Evolutionary conservation across 164 flowering plant species (phyloP).

Genomic region (Brasenia schreberi): DNA sequence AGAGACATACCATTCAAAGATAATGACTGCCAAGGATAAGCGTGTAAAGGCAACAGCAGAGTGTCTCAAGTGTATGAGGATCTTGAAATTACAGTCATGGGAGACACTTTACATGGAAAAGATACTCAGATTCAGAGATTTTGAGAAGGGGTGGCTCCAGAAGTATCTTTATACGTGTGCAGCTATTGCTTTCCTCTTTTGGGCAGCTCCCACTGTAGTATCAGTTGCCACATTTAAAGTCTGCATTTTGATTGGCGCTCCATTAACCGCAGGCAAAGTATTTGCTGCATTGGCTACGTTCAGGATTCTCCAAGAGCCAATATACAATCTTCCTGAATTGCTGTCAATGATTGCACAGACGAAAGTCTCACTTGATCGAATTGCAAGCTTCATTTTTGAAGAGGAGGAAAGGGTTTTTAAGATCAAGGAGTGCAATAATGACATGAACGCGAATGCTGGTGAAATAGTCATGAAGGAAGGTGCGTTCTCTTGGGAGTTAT

Average conservation of each 20-base stretch:
- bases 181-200: constrained; percentile 64
- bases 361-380: constrained; percentile 59
- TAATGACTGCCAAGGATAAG: constrained; percentile 76
- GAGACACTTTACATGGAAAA: constrained; percentile 45
- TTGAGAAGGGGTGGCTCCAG: constrained; percentile 46
- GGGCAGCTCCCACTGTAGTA: constrained; percentile 82
- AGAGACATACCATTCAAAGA: constrained; percentile 43
- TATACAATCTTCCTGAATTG: constrained; percentile 76
- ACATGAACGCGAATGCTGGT: constrained; percentile 14
- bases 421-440: not conserved
- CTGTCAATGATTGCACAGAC: constrained; percentile 75
- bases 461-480: constrained; percentile 43
- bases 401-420: not conserved
- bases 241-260: constrained; percentile 40
- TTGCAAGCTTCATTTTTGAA: constrained; percentile 33
- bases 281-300: constrained; percentile 80
- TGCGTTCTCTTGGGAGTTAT: constrained; percentile 48
- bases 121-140: constrained; percentile 44
- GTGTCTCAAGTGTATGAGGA: constrained; percentile 65
- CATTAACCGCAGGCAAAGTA: constrained; percentile 56
- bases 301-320: constrained; percentile 76
- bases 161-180: constrained; percentile 63
- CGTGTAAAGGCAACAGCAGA: constrained; percentile 76
- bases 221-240: constrained; percentile 65
- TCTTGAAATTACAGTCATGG: constrained; percentile 79